These are phyloP conservation scores for Tilletiopsis washingtonensis DNA, from an alignment of 1,284 basidiomycete species.

Conservation along the genomic window DNA sequence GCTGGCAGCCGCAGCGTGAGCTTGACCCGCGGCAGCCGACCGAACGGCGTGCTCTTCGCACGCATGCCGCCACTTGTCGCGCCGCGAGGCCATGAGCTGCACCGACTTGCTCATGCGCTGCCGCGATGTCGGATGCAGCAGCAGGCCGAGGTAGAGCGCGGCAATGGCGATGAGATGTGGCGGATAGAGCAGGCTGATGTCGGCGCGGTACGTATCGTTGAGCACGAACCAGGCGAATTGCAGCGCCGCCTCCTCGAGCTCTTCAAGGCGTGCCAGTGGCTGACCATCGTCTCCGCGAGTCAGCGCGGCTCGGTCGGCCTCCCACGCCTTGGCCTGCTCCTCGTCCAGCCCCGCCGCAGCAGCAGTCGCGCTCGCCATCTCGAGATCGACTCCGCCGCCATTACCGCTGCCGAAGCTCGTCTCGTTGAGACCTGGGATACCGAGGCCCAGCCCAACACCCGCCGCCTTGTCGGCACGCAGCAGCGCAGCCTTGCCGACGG, in stretches of 20 bases:
- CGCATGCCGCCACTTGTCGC: too few relatives aligned
- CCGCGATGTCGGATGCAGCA: slow-evolving; percentile 17
- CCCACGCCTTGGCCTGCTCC: slow-evolving; percentile 1
- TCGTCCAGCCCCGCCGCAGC: background rate
- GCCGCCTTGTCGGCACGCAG: background rate
- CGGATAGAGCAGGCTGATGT: slow-evolving; percentile 80
- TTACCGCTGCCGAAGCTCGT: too few relatives aligned
- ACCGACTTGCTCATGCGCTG: slow-evolving; percentile 13
- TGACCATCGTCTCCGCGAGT: slow-evolving; percentile 4
- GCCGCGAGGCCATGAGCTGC: slow-evolving; percentile 3
- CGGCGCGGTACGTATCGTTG: slow-evolving; percentile 82
- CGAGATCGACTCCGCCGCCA: background rate
- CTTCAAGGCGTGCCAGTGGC: slow-evolving; percentile 33
- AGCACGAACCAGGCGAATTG: slow-evolving; percentile 66
- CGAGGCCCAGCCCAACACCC: background rate
- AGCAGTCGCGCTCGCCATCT: background rate
- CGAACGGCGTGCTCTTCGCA: too few relatives aligned
- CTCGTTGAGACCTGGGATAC: too few relatives aligned
- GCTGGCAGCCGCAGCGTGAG: too few relatives aligned
- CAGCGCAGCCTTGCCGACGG: slow-evolving; percentile 5
- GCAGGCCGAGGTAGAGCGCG: slow-evolving; percentile 64
- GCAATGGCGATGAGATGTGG: slow-evolving; percentile 89
- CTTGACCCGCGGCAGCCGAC: too few relatives aligned
- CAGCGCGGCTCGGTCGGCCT: background rate
- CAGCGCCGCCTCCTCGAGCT: slow-evolving; percentile 51